Evolutionary conservation across 345 rosid species (phyloP).

Genomic region (Viola odorata): DNA sequence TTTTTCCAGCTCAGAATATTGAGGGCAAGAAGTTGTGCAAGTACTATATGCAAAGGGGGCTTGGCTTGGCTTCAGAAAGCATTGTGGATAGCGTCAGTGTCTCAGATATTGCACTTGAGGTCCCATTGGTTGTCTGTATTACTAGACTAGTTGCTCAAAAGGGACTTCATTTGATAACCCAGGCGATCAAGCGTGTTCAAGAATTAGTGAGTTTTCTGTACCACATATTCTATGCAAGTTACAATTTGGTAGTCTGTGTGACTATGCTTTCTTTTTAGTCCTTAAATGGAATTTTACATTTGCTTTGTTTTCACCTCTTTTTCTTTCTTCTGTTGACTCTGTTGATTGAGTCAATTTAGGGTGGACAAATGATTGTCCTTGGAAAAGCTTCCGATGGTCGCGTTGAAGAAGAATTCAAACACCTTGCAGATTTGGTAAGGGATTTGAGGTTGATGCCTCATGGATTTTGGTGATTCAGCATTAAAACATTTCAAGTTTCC

Average conservation of each 20-base stretch:
- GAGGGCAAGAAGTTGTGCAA: slow-evolving; percentile 45
- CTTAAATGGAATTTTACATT: no score
- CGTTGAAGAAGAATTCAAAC: slow-evolving; percentile 41
- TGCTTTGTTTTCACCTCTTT: slow-evolving; percentile 7
- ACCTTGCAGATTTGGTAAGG: slow-evolving; percentile 43
- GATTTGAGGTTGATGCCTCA: slow-evolving; percentile 5
- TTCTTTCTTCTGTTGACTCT: not conserved
- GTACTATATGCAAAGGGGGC: slow-evolving; percentile 39
- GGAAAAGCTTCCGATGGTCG: slow-evolving; percentile 48
- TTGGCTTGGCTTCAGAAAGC: slow-evolving; percentile 38
- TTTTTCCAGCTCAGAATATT: slow-evolving; percentile 31
- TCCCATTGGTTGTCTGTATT: slow-evolving; percentile 49
- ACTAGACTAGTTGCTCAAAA: slow-evolving; percentile 54
- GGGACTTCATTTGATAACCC: slow-evolving; percentile 57
- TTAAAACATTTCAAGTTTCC: no score
- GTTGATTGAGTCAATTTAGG: slow-evolving; percentile 25
- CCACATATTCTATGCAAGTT: no score
- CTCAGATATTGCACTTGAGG: slow-evolving; percentile 17
- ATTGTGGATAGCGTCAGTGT: slow-evolving; percentile 5
- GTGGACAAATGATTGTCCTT: slow-evolving; percentile 54
- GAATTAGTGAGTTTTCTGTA: slow-evolving; percentile 29
- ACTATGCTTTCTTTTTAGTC: no score
- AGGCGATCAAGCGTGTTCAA: slow-evolving; percentile 38
- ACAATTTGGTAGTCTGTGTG: no score
- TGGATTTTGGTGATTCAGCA: not conserved